A percentile compares a stretch with the other conserved stretches of the same genome.
Evolutionary conservation across 2,329 filamentous ascomycete species (phyloP).

Genomic region (Fusarium coicis): DNA sequence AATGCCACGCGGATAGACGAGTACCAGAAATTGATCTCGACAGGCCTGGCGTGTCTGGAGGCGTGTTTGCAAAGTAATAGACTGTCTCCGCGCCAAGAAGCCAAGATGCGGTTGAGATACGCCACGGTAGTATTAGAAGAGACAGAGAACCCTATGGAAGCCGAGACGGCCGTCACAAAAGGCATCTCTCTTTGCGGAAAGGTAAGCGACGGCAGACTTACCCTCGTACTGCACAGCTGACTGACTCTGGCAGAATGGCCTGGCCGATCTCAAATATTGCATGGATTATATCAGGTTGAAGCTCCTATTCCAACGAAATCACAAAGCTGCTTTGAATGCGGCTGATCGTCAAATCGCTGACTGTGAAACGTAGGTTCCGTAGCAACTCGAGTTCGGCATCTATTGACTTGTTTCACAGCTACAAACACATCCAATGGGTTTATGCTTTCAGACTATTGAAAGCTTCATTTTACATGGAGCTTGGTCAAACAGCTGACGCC

Average conservation of each 20-base stretch:
- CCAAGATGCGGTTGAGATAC: constrained; percentile 75
- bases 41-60: constrained; percentile 78
- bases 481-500: constrained; percentile 68
- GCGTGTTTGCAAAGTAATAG: constrained; percentile 71
- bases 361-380: constrained; percentile 67
- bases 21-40: constrained; percentile 78
- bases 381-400: background rate
- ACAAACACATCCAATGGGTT: constrained; percentile 76
- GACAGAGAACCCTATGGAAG: constrained; percentile 79
- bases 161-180: constrained; percentile 77
- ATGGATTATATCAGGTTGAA: constrained; percentile 80
- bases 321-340: constrained; percentile 77
- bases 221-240: constrained; percentile 40
- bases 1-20: constrained; percentile 62
- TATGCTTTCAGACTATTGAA: constrained; percentile 82
- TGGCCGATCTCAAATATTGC: constrained; percentile 76
- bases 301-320: constrained; percentile 75
- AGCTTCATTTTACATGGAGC: constrained; percentile 73
- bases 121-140: constrained; percentile 78
- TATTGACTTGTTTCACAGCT: constrained; percentile 52
- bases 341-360: constrained; percentile 76
- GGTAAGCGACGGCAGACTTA: constrained; percentile 51
- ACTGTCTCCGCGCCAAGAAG: constrained; percentile 73
- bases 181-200: constrained; percentile 76
- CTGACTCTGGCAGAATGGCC: constrained; percentile 48